Percentiles rank a stretch among this genome's conserved stretches.
These are phyloP conservation scores for Austropuccinia psidii DNA, from an alignment of 1,284 basidiomycete genomes.

Conservation along the genomic window DNA sequence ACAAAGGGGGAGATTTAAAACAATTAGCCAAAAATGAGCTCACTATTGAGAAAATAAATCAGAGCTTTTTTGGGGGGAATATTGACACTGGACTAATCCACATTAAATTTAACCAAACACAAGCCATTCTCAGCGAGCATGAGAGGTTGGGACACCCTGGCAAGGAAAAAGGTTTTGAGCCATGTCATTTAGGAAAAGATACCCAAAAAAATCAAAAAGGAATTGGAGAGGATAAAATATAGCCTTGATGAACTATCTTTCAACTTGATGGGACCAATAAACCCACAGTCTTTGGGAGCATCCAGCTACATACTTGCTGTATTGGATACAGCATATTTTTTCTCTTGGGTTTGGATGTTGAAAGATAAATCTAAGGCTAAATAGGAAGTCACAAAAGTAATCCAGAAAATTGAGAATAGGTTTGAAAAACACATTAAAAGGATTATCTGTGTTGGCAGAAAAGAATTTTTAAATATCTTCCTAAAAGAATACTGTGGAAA, in stretches of 20 bases:
- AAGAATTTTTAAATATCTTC: constrained; percentile 7
- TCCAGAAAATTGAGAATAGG: not conserved
- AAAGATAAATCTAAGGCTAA: not conserved
- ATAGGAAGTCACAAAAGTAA: not conserved
- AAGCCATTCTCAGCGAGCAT: no score
- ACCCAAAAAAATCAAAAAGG: not conserved
- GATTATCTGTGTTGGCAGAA: constrained; percentile 5
- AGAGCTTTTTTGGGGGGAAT: not conserved
- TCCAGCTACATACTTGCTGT: constrained; percentile 5
- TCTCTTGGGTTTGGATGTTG: constrained; percentile 7
- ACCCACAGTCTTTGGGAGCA: constrained; percentile 14
- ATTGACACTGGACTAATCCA: not conserved
- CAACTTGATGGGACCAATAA: constrained; percentile 20
- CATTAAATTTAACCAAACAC: not conserved
- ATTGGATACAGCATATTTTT: constrained; percentile 8
- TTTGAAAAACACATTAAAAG: not conserved
- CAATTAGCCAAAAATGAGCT: not conserved
- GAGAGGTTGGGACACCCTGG: constrained; percentile 7
- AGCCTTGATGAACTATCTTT: constrained; percentile 10
- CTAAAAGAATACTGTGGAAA: not conserved
- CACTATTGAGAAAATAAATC: not conserved
- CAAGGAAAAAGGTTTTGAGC: not conserved
- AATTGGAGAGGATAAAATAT: not conserved
- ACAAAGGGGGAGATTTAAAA: not conserved
- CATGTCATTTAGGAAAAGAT: constrained; percentile 17